Conservation (phyloP, 371 early-diverging fungal species). For the Mortierella sp. region DNA sequence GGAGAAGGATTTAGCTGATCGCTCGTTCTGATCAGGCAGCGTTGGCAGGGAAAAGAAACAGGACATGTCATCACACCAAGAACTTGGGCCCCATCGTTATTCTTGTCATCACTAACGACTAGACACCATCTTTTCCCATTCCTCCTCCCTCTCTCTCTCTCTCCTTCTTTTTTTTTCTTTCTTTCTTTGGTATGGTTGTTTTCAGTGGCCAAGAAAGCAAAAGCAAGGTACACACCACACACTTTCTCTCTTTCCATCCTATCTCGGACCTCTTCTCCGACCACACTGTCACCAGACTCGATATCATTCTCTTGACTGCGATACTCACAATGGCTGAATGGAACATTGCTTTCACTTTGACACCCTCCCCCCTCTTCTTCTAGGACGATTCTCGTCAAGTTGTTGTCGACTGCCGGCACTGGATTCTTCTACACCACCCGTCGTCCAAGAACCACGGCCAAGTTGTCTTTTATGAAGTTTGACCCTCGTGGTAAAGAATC, state of each 20-base stretch:
- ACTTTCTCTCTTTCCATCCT: too few relatives aligned
- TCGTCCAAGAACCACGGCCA: slow-evolving; percentile 79
- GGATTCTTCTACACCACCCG: slow-evolving; percentile 84
- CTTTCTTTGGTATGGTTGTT: neutral
- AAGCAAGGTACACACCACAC: slow-evolving; percentile 81
- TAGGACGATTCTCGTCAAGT: slow-evolving; percentile 80
- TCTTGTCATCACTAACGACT: too few relatives aligned
- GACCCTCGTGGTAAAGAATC: slow-evolving; percentile 74
- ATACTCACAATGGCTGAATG: too few relatives aligned
- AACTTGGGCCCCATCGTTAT: too few relatives aligned
- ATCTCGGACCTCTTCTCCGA: too few relatives aligned
- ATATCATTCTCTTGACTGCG: too few relatives aligned
- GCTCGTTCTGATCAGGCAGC: too few relatives aligned
- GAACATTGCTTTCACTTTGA: too few relatives aligned
- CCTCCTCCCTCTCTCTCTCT: slow-evolving; percentile 6
- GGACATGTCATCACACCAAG: too few relatives aligned
- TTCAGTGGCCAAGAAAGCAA: slow-evolving; percentile 86
- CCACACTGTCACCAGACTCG: too few relatives aligned
- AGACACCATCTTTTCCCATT: neutral
- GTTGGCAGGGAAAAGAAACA: too few relatives aligned
- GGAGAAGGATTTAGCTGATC: neutral
- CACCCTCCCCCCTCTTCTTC: too few relatives aligned
- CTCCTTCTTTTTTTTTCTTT: neutral
- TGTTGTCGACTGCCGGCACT: slow-evolving; percentile 84
- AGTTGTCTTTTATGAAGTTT: slow-evolving; percentile 84